Evolutionary conservation across 2,329 filamentous ascomycete species (phyloP).

Genomic region (Diaporthe aspalathi): DNA sequence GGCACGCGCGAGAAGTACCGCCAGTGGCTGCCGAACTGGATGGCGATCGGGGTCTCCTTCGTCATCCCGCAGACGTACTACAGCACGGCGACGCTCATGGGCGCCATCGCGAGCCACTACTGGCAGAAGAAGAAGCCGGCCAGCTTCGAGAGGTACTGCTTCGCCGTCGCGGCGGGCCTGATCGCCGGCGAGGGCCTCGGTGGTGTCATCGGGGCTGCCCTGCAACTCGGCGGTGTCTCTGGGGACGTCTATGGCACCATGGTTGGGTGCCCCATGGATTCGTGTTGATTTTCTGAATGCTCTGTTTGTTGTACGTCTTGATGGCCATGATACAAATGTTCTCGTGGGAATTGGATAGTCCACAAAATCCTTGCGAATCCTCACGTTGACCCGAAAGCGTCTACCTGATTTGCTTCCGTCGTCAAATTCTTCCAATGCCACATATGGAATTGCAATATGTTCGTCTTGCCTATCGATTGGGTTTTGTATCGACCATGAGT

Average conservation of each 20-base stretch:
- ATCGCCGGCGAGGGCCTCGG: constrained; percentile 74
- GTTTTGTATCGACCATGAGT: too few relatives aligned
- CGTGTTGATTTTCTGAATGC: not conserved
- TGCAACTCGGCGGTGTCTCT: constrained; percentile 27
- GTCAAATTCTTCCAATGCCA: too few relatives aligned
- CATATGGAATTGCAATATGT: too few relatives aligned
- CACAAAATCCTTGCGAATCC: too few relatives aligned
- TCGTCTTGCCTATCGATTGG: too few relatives aligned
- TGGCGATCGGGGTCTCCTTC: constrained; percentile 69
- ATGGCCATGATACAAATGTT: too few relatives aligned
- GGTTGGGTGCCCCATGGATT: constrained; percentile 15
- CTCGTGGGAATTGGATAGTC: too few relatives aligned
- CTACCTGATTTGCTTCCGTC: too few relatives aligned
- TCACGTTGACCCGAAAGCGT: too few relatives aligned
- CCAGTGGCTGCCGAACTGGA: constrained; percentile 71
- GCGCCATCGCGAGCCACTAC: constrained; percentile 61
- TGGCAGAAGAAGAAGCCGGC: constrained; percentile 66
- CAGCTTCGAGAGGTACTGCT: constrained; percentile 68
- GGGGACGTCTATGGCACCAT: constrained; percentile 15
- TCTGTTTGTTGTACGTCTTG: too few relatives aligned
- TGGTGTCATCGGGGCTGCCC: constrained; percentile 65
- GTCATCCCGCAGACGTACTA: constrained; percentile 68
- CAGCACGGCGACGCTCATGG: constrained; percentile 67
- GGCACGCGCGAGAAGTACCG: constrained; percentile 66
- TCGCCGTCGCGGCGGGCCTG: constrained; percentile 68